These are phyloP conservation scores for Colletotrichum sp. DNA, from an alignment of 2,329 filamentous ascomycete genomes.

Conservation along the genomic window DNA sequence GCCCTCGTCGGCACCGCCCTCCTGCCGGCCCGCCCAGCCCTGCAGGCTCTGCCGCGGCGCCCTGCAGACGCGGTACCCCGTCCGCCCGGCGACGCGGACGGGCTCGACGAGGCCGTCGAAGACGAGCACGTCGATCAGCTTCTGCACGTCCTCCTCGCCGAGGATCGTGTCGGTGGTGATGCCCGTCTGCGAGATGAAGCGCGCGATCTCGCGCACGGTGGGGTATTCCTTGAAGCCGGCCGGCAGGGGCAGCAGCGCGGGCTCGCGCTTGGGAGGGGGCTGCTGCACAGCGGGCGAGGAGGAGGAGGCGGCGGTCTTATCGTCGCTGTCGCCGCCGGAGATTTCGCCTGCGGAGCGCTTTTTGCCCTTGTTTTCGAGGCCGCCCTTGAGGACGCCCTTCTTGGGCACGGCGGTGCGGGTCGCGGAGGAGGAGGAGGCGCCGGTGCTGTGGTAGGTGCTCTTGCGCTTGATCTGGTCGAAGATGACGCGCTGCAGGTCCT, in stretches of 20 bases:
- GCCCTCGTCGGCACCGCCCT: too few relatives aligned
- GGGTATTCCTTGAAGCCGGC: slow-evolving; percentile 81
- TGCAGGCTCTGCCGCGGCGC: slow-evolving; percentile 50
- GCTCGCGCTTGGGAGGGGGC: slow-evolving; percentile 31
- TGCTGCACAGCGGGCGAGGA: slow-evolving; percentile 30
- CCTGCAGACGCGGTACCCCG: slow-evolving; percentile 60
- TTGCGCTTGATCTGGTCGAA: slow-evolving; percentile 74
- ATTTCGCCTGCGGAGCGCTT: slow-evolving; percentile 59
- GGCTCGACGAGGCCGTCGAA: slow-evolving; percentile 86
- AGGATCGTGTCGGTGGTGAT: slow-evolving; percentile 76
- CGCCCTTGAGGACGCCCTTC: slow-evolving; percentile 60
- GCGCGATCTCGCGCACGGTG: slow-evolving; percentile 78
- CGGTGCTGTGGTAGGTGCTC: slow-evolving; percentile 69
- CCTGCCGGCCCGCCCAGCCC: slow-evolving; percentile 41
- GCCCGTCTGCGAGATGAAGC: slow-evolving; percentile 70
- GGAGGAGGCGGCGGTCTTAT: slow-evolving; percentile 7
- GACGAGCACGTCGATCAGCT: slow-evolving; percentile 85
- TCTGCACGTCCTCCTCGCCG: slow-evolving; percentile 78
- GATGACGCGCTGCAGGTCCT: slow-evolving; percentile 74
- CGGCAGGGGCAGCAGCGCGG: slow-evolving; percentile 57
- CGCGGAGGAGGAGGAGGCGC: slow-evolving; percentile 29
- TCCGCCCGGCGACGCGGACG: slow-evolving; percentile 53
- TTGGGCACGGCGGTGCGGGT: slow-evolving; percentile 54
- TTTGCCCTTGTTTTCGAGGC: slow-evolving; percentile 46
- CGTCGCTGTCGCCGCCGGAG: slow-evolving; percentile 37